A percentile compares a stretch with the other conserved stretches of the same genome.
Conservation (phyloP, 768 basidiomycete species). For the Tephrocybe sp. region DNA sequence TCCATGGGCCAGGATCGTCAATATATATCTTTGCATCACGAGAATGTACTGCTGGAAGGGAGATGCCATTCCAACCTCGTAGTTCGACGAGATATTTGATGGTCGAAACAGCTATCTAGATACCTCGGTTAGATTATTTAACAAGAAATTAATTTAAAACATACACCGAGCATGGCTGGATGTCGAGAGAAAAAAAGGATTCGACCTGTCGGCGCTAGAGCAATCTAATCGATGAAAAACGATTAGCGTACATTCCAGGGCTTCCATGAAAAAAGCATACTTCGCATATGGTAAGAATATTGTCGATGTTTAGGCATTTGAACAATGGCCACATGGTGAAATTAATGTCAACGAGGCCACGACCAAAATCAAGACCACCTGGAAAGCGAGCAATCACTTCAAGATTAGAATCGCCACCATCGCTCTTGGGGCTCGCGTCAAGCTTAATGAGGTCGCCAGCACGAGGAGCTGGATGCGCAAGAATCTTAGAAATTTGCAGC, state of each 20-base stretch:
- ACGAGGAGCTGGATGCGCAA: conserved; percentile 83
- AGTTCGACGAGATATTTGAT: conserved; percentile 90
- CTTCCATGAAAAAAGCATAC: conserved; percentile 31
- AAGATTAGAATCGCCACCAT: conserved; percentile 50
- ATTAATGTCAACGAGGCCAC: conserved; percentile 89
- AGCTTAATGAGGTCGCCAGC: conserved; percentile 84
- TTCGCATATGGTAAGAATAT: conserved; percentile 91
- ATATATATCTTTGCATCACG: conserved; percentile 92
- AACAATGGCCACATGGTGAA: conserved; percentile 98
- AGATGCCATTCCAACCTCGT: conserved; percentile 90
- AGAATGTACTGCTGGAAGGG: conserved; percentile 77
- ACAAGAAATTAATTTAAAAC: not conserved
- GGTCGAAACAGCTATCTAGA: conserved; percentile 81
- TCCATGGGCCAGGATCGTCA: conserved; percentile 97
- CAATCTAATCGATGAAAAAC: conserved; percentile 65
- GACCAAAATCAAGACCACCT: conserved; percentile 90
- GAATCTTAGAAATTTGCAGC: conserved; percentile 83
- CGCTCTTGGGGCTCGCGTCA: conserved; percentile 71
- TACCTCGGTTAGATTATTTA: conserved; percentile 4
- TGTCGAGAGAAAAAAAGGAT: conserved; percentile 87
- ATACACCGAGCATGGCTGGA: conserved; percentile 86
- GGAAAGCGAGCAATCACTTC: conserved; percentile 90
- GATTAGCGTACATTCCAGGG: conserved; percentile 45
- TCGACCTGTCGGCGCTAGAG: conserved; percentile 82
- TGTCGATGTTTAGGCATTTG: conserved; percentile 89